These are phyloP conservation scores for Diaporthe velutina DNA, from an alignment of 2,329 filamentous ascomycete genomes.

Conservation along the genomic window DNA sequence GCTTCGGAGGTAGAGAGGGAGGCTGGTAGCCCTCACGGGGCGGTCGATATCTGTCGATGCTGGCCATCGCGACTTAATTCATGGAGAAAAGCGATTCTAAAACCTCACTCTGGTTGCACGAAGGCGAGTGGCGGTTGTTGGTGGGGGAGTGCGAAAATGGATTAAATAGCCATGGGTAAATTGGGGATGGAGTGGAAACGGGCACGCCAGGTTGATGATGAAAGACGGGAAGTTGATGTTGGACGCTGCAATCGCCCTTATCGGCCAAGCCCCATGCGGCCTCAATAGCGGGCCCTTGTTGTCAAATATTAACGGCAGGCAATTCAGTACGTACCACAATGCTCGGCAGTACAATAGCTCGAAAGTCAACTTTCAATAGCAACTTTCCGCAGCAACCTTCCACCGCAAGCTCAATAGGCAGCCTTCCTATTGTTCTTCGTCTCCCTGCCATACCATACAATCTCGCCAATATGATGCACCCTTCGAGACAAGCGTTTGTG, in stretches of 20 bases:
- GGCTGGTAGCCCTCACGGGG: slow-evolving; percentile 70
- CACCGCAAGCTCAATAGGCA: neutral
- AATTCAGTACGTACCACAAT: neutral
- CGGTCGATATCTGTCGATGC: slow-evolving; percentile 71
- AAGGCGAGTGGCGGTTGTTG: neutral
- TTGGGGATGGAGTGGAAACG: slow-evolving; percentile 28
- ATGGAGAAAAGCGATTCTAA: slow-evolving; percentile 35
- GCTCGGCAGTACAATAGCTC: slow-evolving; percentile 21
- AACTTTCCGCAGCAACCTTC: neutral
- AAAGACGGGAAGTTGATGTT: slow-evolving; percentile 27
- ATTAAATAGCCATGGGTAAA: slow-evolving; percentile 19
- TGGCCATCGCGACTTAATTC: slow-evolving; percentile 62
- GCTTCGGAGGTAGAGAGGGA: slow-evolving; percentile 56
- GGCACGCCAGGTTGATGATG: slow-evolving; percentile 18
- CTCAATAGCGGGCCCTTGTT: neutral
- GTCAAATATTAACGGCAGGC: slow-evolving; percentile 2
- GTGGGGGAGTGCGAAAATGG: slow-evolving; percentile 3
- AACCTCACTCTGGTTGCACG: slow-evolving; percentile 5
- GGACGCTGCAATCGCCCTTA: slow-evolving; percentile 30
- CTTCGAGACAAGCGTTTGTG: slow-evolving; percentile 91
- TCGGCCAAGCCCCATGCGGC: slow-evolving; percentile 8
- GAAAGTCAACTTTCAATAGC: slow-evolving; percentile 20
- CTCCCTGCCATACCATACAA: neutral
- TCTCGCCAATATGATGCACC: slow-evolving; percentile 76
- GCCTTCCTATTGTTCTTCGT: neutral